Evolutionary conservation across 805 yeast species (phyloP).

Genomic region (Myxozyma sirexii): DNA sequence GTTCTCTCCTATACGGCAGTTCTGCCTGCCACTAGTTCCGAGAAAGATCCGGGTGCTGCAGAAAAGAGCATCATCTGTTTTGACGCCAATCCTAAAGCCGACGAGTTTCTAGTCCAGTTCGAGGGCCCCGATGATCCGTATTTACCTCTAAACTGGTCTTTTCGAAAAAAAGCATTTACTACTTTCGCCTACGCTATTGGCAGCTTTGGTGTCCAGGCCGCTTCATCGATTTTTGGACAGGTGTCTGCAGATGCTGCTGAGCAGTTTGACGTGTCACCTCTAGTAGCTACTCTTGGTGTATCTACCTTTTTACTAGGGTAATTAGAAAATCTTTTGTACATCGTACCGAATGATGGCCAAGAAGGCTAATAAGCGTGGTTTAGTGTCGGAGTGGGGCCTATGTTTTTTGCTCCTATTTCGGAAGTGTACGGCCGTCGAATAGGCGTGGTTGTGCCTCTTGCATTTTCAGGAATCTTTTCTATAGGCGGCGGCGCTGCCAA

Average conservation of each 20-base stretch:
- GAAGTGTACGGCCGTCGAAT: slow-evolving; percentile 48
- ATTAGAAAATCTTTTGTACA: not conserved
- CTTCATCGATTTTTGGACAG: slow-evolving; percentile 49
- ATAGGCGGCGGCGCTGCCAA: slow-evolving; percentile 57
- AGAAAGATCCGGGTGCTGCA: too few relatives aligned
- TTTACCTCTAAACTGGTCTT: slow-evolving; percentile 62
- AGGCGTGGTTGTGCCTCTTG: slow-evolving; percentile 50
- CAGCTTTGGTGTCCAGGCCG: slow-evolving; percentile 52
- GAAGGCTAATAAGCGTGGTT: too few relatives aligned
- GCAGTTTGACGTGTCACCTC: slow-evolving; percentile 7
- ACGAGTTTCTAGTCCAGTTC: slow-evolving; percentile 51
- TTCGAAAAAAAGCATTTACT: slow-evolving; percentile 44
- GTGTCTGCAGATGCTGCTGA: slow-evolving; percentile 12
- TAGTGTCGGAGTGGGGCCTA: slow-evolving; percentile 53
- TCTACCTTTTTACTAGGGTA: slow-evolving; percentile 26
- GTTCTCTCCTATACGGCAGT: too few relatives aligned
- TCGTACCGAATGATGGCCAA: too few relatives aligned
- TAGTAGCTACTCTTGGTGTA: slow-evolving; percentile 28
- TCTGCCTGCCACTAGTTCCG: too few relatives aligned
- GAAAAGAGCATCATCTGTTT: not conserved
- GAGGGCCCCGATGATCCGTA: slow-evolving; percentile 72
- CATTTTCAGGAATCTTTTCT: slow-evolving; percentile 47
- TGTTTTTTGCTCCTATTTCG: slow-evolving; percentile 62
- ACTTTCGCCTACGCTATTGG: slow-evolving; percentile 47
- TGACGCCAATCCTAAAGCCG: not conserved